These are phyloP conservation scores for Cinnamomum chago DNA, from an alignment of 164 flowering plant species.

Conservation along the genomic window DNA sequence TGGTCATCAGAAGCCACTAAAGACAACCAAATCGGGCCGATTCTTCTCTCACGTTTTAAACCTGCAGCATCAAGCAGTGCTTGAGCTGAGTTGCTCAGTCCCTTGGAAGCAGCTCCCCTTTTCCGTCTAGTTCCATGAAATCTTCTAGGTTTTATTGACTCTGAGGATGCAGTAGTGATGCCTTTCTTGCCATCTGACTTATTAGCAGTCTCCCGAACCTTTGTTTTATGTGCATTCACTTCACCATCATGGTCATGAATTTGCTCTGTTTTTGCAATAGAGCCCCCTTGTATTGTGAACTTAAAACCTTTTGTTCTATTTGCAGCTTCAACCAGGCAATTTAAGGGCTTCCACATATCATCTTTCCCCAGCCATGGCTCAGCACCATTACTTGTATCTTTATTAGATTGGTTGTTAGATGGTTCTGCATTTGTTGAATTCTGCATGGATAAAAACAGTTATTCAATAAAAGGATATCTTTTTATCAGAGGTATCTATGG, in stretches of 20 bases:
- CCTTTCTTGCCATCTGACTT: slow-evolving; percentile 43
- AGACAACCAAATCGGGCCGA: slow-evolving; percentile 81
- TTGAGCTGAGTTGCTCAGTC: slow-evolving; percentile 24
- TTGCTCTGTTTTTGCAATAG: slow-evolving; percentile 36
- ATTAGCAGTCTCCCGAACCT: slow-evolving; percentile 39
- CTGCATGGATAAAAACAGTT: slow-evolving; percentile 30
- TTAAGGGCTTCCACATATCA: slow-evolving; percentile 88
- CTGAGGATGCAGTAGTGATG: slow-evolving; percentile 22
- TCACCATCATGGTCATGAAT: slow-evolving; percentile 25
- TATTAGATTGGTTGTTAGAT: slow-evolving; percentile 29
- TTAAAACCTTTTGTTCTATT: slow-evolving; percentile 70
- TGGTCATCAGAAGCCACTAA: slow-evolving; percentile 70
- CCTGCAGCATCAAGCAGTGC: slow-evolving; percentile 45
- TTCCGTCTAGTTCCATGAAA: slow-evolving; percentile 42
- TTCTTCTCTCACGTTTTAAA: slow-evolving; percentile 37
- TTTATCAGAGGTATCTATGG: not conserved
- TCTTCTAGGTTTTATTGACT: slow-evolving; percentile 50
- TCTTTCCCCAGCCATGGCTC: slow-evolving; percentile 54
- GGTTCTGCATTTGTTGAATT: slow-evolving; percentile 38
- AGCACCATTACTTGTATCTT: slow-evolving; percentile 36
- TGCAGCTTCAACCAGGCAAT: slow-evolving; percentile 87
- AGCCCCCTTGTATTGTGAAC: slow-evolving; percentile 37
- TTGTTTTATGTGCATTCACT: slow-evolving; percentile 29
- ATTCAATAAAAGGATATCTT: not conserved
- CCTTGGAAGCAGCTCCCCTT: slow-evolving; percentile 34